phyloP scores from a whole-genome alignment of 2,329 filamentous ascomycete species.

The Graphilbum fragrans region DNA sequence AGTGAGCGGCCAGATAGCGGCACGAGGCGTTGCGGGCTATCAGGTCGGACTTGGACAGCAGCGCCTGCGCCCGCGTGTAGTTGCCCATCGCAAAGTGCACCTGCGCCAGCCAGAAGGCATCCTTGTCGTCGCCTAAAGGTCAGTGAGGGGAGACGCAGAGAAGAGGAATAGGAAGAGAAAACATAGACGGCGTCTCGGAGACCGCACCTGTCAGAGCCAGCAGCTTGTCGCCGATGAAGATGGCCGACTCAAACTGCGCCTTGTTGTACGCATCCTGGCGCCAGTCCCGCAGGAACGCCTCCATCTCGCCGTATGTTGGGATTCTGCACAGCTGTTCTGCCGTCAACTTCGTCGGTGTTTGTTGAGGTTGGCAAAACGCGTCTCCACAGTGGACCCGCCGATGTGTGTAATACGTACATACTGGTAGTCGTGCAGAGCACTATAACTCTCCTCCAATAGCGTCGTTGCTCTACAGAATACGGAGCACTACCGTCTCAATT shows the following conservation, averaged over 20 bases:
- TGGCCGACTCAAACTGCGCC: constrained; percentile 90
- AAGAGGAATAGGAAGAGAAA: not conserved
- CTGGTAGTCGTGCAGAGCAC: no score
- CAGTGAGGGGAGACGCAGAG: constrained; percentile 3
- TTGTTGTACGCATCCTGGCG: constrained; percentile 90
- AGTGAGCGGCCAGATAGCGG: constrained; percentile 86
- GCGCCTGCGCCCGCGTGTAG: constrained; percentile 80
- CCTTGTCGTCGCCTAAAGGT: constrained; percentile 68
- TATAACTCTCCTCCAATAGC: no score
- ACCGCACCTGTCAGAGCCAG: constrained; percentile 88
- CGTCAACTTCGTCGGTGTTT: no score
- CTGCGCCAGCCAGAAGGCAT: constrained; percentile 97
- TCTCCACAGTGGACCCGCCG: not conserved
- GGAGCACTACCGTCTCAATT: no score
- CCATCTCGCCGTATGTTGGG: no score
- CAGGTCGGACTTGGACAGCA: constrained; percentile 75
- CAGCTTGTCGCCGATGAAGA: constrained; percentile 95
- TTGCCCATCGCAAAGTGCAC: constrained; percentile 94
- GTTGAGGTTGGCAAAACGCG: no score
- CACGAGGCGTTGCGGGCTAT: constrained; percentile 73
- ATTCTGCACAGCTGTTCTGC: no score
- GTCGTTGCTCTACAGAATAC: no score
- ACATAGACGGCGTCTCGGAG: no score
- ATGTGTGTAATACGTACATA: no score
- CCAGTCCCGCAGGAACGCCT: constrained; percentile 88